Evolutionary conservation across 345 rosid genomes (phyloP), one percentile per base, ranked within the genome.

Genomic region (Moricandia arvensis): DNA sequence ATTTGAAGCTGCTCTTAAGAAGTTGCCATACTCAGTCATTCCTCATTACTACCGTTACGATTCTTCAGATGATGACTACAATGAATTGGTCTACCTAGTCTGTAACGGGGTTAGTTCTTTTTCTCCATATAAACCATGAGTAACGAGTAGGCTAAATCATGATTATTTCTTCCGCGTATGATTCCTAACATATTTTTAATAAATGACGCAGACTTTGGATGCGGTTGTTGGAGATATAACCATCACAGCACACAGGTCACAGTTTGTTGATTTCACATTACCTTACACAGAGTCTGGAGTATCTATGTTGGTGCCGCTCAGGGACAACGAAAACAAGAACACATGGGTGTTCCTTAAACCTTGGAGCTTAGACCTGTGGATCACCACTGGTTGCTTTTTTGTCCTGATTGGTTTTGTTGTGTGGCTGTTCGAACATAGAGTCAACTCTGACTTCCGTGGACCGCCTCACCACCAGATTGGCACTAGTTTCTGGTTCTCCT

Each of bases 201-300:
- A 33, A 61, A 53, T 38, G 41, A 15, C 43, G 21, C 84, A 90
- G 93, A 72, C 10, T 0, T 86, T 33, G 12, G 96, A 89, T 72
- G 90, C 81, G 3, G 84, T 61, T 10, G 97, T 85, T 18, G 98
- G 92, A 76, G 98, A 93, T 71, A 12, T 61, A n/a, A 85, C 98
- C 6, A 87, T 91, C 21, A 43, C 73, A 1, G 69, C 80, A 1
- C 51, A 86, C 11, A 85, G 96, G 47, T 84, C 97, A 3, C 1
- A 0, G 6, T 54, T 8, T 26, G 93, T 78, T 6, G 98, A 93
- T 30, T 93, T 89, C 69, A 86, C 96, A 1, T 33, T 89, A 51
- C 98, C 97, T 0, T 93, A 74, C 79, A 81, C 90, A 7, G 88
- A 89, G 47, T 84, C 93, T 0, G 93, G 96, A 7, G 92, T 91